Evolutionary conservation across 257 asterid species (phyloP), one percentile per base, ranked within the genome.

Genomic region (Penstemon barbatus): DNA sequence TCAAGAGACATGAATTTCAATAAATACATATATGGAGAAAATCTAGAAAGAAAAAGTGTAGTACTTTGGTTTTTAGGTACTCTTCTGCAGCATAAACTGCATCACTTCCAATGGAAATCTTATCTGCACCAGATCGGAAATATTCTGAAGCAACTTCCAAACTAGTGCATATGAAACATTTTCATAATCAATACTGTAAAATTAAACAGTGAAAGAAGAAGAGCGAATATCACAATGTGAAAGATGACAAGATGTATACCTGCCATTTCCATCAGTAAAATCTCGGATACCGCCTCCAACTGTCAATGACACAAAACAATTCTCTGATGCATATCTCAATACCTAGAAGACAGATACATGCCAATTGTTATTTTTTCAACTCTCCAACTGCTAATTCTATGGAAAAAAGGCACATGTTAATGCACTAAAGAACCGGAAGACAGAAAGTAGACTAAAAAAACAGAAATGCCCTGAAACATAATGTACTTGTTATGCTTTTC

Each of bases 41-140:
- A 19, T 4, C 56, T 50, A 45, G 52, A 58, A 77, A 58, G 46
- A 46, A 15, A 12, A 74, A 15, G 52, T 49, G 18, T 40, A 71
- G 36, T 85, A 90, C 99, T 65, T 91, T 87, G n/a, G 91, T 85
- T 79, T 79, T 88, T 51, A 90, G 68, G 78, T 80, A 87, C 76
- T 93, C 96, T 73, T 93, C 99, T 39, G 97, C 95, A 55, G 99
- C 96, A 79, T 88, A 90, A 64, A 93, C 99, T 55, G 99, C 99
- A 81, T 93, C 97, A 77, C 97, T 90, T 76, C 99, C 99, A 66
- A 93, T 90, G 42, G 99, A 93, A 63, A 93, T 68, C 82, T 93
- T 93, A 79, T 90, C 99, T 45, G 99, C 99, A 38, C 99, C 99
- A 66, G 99, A 93, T 52, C 99, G 87, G 65, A 93, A 93, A 79